A percentile compares a stretch with the other conserved stretches of the same genome.
These are phyloP conservation scores for Penicillium chermesinum DNA, from an alignment of 495 filamentous ascomycete species.

Conservation along the genomic window DNA sequence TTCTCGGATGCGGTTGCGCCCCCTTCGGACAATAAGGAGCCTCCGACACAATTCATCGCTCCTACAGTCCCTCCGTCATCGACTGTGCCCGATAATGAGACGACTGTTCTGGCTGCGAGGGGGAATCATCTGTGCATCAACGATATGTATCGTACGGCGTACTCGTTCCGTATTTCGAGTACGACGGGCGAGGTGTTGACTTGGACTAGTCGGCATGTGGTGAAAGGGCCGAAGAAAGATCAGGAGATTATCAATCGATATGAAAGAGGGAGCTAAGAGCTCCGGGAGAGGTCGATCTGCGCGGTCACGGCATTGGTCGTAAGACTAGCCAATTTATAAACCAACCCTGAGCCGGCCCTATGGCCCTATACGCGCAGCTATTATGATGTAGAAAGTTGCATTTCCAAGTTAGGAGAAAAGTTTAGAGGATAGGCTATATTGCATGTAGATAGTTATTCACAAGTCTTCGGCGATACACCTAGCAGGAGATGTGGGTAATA, in stretches of 20 bases:
- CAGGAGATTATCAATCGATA: conserved; percentile 46
- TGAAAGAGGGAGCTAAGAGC: too few relatives aligned
- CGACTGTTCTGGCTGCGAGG: conserved; percentile 29
- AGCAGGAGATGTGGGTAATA: background rate
- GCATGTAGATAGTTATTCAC: conserved; percentile 6
- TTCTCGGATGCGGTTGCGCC: conserved; percentile 12
- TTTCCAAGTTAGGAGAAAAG: background rate
- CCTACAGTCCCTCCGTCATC: conserved; percentile 24
- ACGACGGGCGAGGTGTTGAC: conserved; percentile 37
- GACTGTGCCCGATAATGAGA: conserved; percentile 7
- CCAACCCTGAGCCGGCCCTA: too few relatives aligned
- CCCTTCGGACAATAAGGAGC: background rate
- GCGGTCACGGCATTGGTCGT: too few relatives aligned
- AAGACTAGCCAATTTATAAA: too few relatives aligned
- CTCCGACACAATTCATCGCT: conserved; percentile 18
- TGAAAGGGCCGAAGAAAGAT: conserved; percentile 43
- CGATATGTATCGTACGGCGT: conserved; percentile 47
- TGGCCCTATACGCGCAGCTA: too few relatives aligned
- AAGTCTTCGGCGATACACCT: background rate
- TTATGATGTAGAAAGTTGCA: background rate
- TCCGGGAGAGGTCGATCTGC: too few relatives aligned
- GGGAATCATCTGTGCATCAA: conserved; percentile 46
- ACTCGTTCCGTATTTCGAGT: conserved; percentile 36
- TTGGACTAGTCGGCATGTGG: conserved; percentile 46
- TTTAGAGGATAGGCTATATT: conserved; percentile 1